Conservation (phyloP, 306 rosid genomes). For the Mimosa pudica region DNA sequence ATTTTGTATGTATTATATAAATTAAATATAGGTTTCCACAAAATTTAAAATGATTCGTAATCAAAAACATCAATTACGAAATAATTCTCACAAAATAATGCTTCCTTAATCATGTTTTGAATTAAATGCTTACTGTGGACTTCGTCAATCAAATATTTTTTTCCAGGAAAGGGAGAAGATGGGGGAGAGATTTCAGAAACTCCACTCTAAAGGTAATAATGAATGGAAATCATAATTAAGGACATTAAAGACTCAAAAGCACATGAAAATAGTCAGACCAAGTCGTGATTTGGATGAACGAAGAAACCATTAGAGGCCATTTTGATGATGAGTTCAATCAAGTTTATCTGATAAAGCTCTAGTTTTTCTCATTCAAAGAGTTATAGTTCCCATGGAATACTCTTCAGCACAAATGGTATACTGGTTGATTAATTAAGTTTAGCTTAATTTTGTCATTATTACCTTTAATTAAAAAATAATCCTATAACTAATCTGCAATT, state of each 20-base stretch:
- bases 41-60: not conserved
- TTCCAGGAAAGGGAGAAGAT: not conserved
- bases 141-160: not conserved
- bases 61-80: not conserved
- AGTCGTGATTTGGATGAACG: not conserved
- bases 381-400: slow-evolving; percentile 38
- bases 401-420: slow-evolving; percentile 48
- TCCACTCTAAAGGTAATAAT: not conserved
- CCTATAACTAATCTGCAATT: not conserved
- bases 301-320: slow-evolving; percentile 5
- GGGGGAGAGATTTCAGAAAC: slow-evolving; percentile 9
- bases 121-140: not conserved
- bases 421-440: not conserved
- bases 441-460: not conserved
- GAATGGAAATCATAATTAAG: not conserved
- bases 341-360: not conserved
- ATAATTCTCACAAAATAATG: too few relatives aligned
- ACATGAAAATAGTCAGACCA: not conserved
- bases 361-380: not conserved
- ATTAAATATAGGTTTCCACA: not conserved
- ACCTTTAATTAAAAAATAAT: not conserved
- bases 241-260: not conserved
- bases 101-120: not conserved
- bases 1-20: not conserved
- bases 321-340: not conserved